phyloP scores from a whole-genome alignment of 768 basidiomycete species.

The Lentinula aciculospora region DNA sequence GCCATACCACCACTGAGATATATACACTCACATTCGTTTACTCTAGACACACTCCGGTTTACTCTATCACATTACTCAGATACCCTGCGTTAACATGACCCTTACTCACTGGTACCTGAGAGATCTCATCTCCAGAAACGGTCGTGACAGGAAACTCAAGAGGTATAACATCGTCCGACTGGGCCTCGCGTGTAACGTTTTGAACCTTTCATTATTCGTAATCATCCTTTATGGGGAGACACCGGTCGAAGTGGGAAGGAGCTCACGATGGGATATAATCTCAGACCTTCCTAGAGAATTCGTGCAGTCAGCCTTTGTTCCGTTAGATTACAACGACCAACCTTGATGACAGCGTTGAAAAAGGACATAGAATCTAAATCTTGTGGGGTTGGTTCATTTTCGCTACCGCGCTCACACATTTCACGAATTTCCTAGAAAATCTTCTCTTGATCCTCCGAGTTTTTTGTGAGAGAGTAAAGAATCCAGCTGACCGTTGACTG shows the following conservation, averaged over 20 bases:
- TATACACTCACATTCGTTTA: too few relatives aligned
- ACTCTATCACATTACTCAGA: too few relatives aligned
- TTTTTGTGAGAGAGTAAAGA: constrained; percentile 53
- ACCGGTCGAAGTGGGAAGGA: neutral
- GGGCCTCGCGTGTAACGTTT: neutral
- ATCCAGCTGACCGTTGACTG: too few relatives aligned
- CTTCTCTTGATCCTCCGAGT: constrained; percentile 51
- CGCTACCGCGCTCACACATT: constrained; percentile 9
- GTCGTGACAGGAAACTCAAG: constrained; percentile 49
- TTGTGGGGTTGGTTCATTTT: constrained; percentile 11
- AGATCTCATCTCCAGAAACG: constrained; percentile 35
- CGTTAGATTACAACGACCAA: neutral
- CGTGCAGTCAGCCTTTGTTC: neutral
- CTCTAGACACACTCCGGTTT: too few relatives aligned
- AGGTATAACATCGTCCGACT: constrained; percentile 49
- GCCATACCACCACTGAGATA: too few relatives aligned
- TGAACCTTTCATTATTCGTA: neutral
- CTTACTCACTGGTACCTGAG: constrained; percentile 44
- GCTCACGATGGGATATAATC: constrained; percentile 25
- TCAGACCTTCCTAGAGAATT: constrained; percentile 21
- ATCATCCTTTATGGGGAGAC: neutral
- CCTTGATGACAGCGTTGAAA: constrained; percentile 18
- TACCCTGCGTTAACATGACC: too few relatives aligned
- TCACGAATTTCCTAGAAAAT: constrained; percentile 54
- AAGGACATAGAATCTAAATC: constrained; percentile 29